Evolutionary conservation across 2,329 filamentous ascomycete species (phyloP).

Genomic region (Scorias spongiosa): DNA sequence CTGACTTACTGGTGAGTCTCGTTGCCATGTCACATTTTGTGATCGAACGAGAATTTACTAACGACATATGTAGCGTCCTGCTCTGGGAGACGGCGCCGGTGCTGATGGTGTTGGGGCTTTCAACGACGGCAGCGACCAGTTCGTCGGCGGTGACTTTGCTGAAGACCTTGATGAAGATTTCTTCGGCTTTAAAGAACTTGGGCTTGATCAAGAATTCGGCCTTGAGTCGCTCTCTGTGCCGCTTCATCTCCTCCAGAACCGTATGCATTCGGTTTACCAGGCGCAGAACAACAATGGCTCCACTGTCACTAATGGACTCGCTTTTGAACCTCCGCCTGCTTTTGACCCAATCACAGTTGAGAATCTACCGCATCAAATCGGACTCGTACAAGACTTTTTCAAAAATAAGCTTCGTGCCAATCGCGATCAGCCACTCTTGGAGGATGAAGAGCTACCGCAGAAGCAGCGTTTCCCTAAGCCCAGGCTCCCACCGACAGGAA

Average conservation of each 20-base stretch:
- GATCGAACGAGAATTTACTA: conserved; percentile 6
- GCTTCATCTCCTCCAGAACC: conserved; percentile 80
- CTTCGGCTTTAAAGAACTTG: conserved; percentile 93
- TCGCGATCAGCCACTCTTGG: conserved; percentile 65
- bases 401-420: conserved; percentile 75
- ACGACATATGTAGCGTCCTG: conserved; percentile 45
- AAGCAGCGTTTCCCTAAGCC: conserved; percentile 65
- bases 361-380: conserved; percentile 65
- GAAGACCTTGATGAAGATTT: conserved; percentile 97
- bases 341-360: conserved; percentile 68
- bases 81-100: conserved; percentile 57
- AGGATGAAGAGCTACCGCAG: conserved; percentile 85
- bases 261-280: conserved; percentile 74
- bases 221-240: conserved; percentile 80
- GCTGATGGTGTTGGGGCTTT: conserved; percentile 81
- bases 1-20: conserved; percentile 56
- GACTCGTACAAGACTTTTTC: conserved; percentile 83
- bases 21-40: background rate
- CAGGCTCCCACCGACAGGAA: conserved; percentile 56
- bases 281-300: conserved; percentile 51
- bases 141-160: conserved; percentile 89
- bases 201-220: conserved; percentile 80
- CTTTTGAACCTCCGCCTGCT: conserved; percentile 53
- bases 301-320: conserved; percentile 40
- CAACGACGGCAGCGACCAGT: conserved; percentile 93